A percentile compares a stretch with the other conserved stretches of the same genome.
Conservation (phyloP, 1,284 basidiomycete species). For the Boletus sp. region DNA sequence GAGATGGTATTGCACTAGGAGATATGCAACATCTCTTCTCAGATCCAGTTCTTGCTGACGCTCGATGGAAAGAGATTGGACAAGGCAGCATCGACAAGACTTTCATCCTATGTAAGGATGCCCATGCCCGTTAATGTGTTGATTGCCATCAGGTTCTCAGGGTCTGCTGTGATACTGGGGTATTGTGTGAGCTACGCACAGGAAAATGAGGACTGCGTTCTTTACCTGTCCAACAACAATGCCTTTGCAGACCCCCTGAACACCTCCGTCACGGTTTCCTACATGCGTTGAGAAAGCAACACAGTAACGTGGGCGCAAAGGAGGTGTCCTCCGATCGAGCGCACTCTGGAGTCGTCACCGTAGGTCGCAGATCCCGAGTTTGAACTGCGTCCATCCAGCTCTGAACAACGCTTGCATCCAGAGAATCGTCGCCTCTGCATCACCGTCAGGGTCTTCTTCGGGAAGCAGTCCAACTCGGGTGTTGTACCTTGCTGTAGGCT, state of each 20-base stretch:
- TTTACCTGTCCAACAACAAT: slow-evolving; percentile 81
- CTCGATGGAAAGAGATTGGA: slow-evolving; percentile 63
- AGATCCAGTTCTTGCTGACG: slow-evolving; percentile 63
- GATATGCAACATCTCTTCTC: slow-evolving; percentile 57
- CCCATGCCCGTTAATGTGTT: slow-evolving; percentile 85
- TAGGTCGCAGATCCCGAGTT: slow-evolving; percentile 59
- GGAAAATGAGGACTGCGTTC: slow-evolving; percentile 6
- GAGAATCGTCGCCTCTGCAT: slow-evolving; percentile 37
- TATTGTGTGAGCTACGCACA: slow-evolving; percentile 17
- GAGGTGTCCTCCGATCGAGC: slow-evolving; percentile 46
- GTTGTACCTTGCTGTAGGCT: slow-evolving; percentile 85
- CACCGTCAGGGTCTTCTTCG: slow-evolving; percentile 27
- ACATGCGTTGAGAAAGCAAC: slow-evolving; percentile 75
- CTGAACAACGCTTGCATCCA: slow-evolving; percentile 69
- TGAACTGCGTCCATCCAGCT: slow-evolving; percentile 68
- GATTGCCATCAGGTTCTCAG: slow-evolving; percentile 75
- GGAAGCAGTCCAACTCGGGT: slow-evolving; percentile 74
- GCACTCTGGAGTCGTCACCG: slow-evolving; percentile 67
- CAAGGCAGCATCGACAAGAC: slow-evolving; percentile 81
- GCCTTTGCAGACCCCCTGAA: slow-evolving; percentile 73
- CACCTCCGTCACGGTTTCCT: slow-evolving; percentile 75
- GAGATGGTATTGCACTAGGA: slow-evolving; percentile 65
- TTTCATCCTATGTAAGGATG: slow-evolving; percentile 73
- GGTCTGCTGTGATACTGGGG: slow-evolving; percentile 60
- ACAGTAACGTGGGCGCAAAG: slow-evolving; percentile 72